Percentiles rank a stretch among this genome's conserved stretches.
phyloP scores from a whole-genome alignment of 2,329 filamentous ascomycete genomes.

The Cladosporium austrohemisphaericum region DNA sequence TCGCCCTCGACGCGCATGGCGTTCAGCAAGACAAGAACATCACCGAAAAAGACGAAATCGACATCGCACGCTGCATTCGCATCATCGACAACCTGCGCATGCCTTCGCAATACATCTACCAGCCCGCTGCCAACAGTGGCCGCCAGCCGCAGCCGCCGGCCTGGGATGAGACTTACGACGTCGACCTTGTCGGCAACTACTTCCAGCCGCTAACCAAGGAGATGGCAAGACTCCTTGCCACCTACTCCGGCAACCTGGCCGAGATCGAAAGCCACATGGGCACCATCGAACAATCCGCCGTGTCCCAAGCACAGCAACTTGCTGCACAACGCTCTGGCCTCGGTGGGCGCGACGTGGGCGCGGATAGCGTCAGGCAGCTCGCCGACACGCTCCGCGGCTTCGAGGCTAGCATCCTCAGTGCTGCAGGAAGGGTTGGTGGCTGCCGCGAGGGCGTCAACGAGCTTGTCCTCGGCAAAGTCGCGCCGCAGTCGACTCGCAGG shows the following conservation, averaged over 20 bases:
- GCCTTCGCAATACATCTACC: constrained; percentile 60
- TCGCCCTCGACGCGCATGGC: constrained; percentile 60
- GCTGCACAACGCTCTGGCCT: constrained; percentile 28
- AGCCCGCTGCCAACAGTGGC: constrained; percentile 21
- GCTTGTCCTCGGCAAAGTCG: constrained; percentile 25
- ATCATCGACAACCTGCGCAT: constrained; percentile 72
- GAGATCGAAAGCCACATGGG: constrained; percentile 49
- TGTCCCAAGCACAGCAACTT: constrained; percentile 43
- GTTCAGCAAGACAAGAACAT: constrained; percentile 56
- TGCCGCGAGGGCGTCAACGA: constrained; percentile 47
- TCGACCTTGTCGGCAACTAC: constrained; percentile 45
- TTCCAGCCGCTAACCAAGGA: constrained; percentile 41
- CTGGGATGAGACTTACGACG: constrained; percentile 34
- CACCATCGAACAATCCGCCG: constrained; percentile 45
- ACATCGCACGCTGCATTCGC: constrained; percentile 68
- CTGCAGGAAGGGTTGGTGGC: constrained; percentile 45
- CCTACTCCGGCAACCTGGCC: constrained; percentile 41
- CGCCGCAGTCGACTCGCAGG: not conserved
- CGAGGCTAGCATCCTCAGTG: constrained; percentile 47
- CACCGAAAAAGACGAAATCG: constrained; percentile 63
- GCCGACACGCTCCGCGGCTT: constrained; percentile 46
- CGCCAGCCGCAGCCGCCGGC: constrained; percentile 16
- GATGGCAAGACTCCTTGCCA: constrained; percentile 37
- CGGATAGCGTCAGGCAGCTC: constrained; percentile 41
- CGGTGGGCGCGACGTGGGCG: constrained; percentile 24